phyloP scores from a whole-genome alignment of 2,329 filamentous ascomycete genomes.

The Diaporthe humulicola region DNA sequence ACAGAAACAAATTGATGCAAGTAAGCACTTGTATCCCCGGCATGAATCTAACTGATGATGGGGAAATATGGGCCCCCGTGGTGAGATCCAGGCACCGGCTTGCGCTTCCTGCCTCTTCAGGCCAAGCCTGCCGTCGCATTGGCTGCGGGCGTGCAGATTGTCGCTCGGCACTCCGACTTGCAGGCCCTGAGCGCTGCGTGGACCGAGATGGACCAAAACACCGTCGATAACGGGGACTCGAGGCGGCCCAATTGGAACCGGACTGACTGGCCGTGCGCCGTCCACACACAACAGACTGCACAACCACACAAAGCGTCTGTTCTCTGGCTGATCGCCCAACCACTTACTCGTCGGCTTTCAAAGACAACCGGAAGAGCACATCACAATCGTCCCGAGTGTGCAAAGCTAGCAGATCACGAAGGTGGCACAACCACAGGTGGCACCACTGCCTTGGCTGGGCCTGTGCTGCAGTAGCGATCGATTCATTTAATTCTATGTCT shows the following conservation, averaged over 20 bases:
- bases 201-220: slow-evolving; percentile 3
- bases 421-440: slow-evolving; percentile 18
- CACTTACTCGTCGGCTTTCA: background rate
- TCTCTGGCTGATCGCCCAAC: background rate
- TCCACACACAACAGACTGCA: background rate
- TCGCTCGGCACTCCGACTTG: background rate
- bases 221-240: background rate
- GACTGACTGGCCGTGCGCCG: background rate
- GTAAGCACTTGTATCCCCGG: slow-evolving; percentile 3
- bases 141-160: slow-evolving; percentile 10
- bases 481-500: background rate
- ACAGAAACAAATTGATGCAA: background rate
- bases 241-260: slow-evolving; percentile 1
- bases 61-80: background rate
- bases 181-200: background rate
- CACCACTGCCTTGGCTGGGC: slow-evolving; percentile 8
- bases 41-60: background rate
- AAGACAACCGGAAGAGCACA: background rate
- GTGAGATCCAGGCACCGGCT: slow-evolving; percentile 27
- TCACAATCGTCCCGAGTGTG: background rate
- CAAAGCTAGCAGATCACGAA: background rate
- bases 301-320: background rate
- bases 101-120: slow-evolving; percentile 35
- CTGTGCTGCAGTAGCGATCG: background rate
- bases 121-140: slow-evolving; percentile 29